These are phyloP conservation scores for Dothideomycetes sp. DNA, from an alignment of 2,329 filamentous ascomycete species.

Conservation along the genomic window DNA sequence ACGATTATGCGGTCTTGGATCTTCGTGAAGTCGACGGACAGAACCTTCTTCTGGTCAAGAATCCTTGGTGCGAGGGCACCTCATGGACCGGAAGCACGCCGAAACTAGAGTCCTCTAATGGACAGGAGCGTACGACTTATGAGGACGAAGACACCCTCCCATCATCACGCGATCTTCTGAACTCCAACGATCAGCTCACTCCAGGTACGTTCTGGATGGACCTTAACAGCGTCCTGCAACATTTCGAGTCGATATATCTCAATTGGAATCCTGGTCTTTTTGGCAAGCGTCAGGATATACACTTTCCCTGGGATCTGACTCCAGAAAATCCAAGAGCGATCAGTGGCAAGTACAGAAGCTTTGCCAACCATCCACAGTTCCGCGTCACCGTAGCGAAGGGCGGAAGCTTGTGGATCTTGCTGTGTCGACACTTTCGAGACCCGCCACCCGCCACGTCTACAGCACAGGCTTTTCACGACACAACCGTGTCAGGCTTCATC, in stretches of 20 bases:
- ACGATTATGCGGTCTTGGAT: conserved; percentile 87
- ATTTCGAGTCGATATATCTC: conserved; percentile 91
- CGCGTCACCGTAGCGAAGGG: conserved; percentile 40
- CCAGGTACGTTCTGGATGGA: conserved; percentile 92
- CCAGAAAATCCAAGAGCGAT: conserved; percentile 13
- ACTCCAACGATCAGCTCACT: conserved; percentile 26
- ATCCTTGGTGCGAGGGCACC: conserved; percentile 83
- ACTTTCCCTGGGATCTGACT: conserved; percentile 71
- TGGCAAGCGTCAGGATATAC: conserved; percentile 69
- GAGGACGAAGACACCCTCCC: conserved; percentile 18
- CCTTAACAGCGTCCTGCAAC: conserved; percentile 73
- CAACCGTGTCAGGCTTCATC: conserved; percentile 59
- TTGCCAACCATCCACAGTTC: conserved; percentile 55
- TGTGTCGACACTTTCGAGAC: conserved; percentile 66
- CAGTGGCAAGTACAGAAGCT: conserved; percentile 59
- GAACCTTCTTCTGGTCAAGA: conserved; percentile 74
- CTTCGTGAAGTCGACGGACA: conserved; percentile 55
- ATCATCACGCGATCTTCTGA: conserved; percentile 23
- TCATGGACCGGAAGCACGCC: conserved; percentile 51
- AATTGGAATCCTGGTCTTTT: conserved; percentile 95
- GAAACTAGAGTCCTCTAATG: neutral
- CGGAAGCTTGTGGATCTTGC: conserved; percentile 68
- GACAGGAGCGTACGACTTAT: neutral
- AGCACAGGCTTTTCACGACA: conserved; percentile 30
- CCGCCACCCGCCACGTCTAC: conserved; percentile 14